A percentile compares a stretch with the other conserved stretches of the same genome.
Conservation (phyloP, 495 filamentous ascomycete species). For the Neurospora sp. region DNA sequence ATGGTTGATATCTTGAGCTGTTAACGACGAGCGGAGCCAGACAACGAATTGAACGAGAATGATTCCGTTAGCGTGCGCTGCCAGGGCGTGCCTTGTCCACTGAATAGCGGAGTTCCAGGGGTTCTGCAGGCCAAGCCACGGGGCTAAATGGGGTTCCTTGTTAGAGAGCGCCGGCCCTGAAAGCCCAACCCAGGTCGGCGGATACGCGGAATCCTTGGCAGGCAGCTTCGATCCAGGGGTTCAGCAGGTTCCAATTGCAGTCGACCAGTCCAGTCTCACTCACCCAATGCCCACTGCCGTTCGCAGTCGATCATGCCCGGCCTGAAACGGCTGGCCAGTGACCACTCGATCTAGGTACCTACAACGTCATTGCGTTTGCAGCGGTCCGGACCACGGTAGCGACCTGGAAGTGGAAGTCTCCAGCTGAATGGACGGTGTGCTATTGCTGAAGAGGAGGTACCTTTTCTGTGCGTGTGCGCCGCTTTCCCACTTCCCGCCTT, state of each 20-base stretch:
- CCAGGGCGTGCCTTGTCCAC: neutral
- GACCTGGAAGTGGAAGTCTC: neutral
- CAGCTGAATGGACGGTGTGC: neutral
- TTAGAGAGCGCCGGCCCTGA: neutral
- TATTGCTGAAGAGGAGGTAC: neutral
- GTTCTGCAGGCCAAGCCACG: neutral
- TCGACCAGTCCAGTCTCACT: neutral
- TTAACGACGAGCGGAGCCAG: neutral
- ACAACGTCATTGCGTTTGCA: neutral
- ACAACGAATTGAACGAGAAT: neutral
- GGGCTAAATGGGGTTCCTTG: neutral
- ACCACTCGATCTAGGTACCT: neutral
- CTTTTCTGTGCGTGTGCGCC: neutral
- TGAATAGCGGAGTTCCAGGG: neutral
- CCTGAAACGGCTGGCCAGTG: neutral
- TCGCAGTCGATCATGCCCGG: neutral
- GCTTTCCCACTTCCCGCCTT: neutral
- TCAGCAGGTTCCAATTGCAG: neutral
- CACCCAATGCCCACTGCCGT: neutral
- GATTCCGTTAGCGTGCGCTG: neutral
- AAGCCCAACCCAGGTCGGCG: neutral
- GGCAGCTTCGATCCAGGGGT: neutral
- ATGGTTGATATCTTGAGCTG: neutral
- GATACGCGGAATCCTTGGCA: neutral
- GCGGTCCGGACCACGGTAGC: neutral